Evolutionary conservation across 176 grass and related monocot genomes (phyloP).

Genomic region (Paspalum vaginatum): DNA sequence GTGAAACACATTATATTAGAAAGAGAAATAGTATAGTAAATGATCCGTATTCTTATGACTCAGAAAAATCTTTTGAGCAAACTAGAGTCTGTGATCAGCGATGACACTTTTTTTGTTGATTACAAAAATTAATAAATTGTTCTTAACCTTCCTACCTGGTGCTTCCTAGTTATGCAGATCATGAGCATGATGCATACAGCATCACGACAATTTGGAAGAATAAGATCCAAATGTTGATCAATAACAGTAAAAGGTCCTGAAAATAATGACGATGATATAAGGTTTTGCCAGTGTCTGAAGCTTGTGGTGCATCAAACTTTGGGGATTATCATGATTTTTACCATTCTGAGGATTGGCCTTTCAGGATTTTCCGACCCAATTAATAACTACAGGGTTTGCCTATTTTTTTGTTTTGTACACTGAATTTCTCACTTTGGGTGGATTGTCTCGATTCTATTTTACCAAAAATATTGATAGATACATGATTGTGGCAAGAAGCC

Average conservation of each 20-base stretch:
- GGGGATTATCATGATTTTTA: background rate
- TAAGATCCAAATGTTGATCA: conserved; percentile 67
- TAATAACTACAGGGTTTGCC: conserved; percentile 15
- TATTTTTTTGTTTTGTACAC: background rate
- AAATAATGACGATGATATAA: conserved; percentile 36
- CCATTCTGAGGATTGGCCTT: background rate
- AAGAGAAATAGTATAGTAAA: conserved; percentile 1
- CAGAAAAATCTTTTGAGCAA: conserved; percentile 16
- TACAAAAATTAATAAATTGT: background rate
- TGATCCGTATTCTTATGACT: conserved; percentile 1
- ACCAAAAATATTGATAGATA: background rate
- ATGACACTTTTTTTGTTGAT: background rate
- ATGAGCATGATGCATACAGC: conserved; percentile 87
- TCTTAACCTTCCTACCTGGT: conserved; percentile 69
- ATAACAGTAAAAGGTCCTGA: conserved; percentile 85
- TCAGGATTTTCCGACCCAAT: background rate
- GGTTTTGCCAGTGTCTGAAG: conserved; percentile 12
- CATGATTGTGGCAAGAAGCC: background rate
- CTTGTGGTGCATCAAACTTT: background rate
- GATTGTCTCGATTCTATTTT: background rate
- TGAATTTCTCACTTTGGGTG: background rate
- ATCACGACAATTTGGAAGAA: conserved; percentile 75
- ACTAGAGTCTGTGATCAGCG: background rate
- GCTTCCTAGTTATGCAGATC: conserved; percentile 84
- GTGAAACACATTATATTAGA: conserved; percentile 9